Percentiles rank a stretch among this genome's conserved stretches.
phyloP scores from a whole-genome alignment of 202 grass and related monocot species.

The Cymbopogon flexuosus region DNA sequence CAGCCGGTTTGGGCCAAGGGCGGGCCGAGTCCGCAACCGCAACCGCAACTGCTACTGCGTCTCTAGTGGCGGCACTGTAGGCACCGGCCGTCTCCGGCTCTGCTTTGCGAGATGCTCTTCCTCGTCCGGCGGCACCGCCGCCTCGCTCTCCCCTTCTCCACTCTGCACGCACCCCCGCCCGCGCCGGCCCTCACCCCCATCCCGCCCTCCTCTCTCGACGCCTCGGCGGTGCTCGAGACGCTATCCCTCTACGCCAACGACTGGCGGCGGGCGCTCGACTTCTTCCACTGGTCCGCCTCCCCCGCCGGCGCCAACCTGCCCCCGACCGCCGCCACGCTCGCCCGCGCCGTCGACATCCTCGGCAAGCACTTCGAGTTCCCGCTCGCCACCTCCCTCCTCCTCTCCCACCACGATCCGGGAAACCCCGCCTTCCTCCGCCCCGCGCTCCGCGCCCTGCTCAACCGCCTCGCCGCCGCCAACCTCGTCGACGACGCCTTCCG shows the following conservation, averaged over 20 bases:
- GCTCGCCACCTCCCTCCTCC: constrained; percentile 53
- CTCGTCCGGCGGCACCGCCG: constrained; percentile 25
- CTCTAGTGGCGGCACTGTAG: not conserved
- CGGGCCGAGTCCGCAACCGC: not conserved
- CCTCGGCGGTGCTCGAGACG: constrained; percentile 54
- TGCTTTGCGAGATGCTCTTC: constrained; percentile 33
- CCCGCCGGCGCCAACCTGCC: constrained; percentile 38
- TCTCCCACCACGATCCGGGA: constrained; percentile 43
- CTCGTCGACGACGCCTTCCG: constrained; percentile 56
- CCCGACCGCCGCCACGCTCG: constrained; percentile 46
- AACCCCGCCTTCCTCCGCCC: constrained; percentile 67
- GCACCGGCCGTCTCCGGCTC: not conserved
- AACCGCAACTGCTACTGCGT: not conserved
- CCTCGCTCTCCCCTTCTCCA: constrained; percentile 35
- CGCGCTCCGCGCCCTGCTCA: constrained; percentile 74
- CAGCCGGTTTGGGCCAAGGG: not conserved
- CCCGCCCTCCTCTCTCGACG: constrained; percentile 37
- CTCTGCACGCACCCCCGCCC: not conserved
- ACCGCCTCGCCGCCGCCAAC: constrained; percentile 87
- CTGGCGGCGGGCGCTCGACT: constrained; percentile 73
- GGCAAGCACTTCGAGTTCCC: constrained; percentile 92
- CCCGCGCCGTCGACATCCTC: constrained; percentile 67
- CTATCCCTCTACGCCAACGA: constrained; percentile 81
- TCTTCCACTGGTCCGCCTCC: constrained; percentile 74
- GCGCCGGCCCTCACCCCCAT: not conserved